These are phyloP conservation scores for Candida bentonensis DNA, from an alignment of 805 yeast genomes.

Conservation along the genomic window DNA sequence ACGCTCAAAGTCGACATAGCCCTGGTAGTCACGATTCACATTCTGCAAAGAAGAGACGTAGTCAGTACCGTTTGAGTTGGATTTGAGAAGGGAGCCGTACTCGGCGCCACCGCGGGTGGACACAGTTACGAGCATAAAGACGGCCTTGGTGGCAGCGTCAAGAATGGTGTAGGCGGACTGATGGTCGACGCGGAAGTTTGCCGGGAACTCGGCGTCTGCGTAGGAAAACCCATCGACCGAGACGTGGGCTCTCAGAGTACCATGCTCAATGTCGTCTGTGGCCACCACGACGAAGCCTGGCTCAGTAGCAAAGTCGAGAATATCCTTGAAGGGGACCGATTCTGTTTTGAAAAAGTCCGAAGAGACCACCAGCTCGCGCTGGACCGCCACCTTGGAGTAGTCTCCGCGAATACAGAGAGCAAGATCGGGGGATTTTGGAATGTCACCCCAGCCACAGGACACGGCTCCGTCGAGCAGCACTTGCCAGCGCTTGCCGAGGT, in stretches of 20 bases:
- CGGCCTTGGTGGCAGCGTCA: conserved; percentile 54
- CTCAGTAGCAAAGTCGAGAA: conserved; percentile 61
- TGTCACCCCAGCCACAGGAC: conserved; percentile 53
- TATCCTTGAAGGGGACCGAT: conserved; percentile 35
- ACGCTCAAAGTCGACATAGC: conserved; percentile 82
- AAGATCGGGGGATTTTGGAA: conserved; percentile 32
- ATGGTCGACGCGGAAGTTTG: conserved; percentile 39
- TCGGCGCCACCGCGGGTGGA: conserved; percentile 35
- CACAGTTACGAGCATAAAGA: conserved; percentile 76
- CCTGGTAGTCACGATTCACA: conserved; percentile 61
- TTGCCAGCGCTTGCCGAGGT: conserved; percentile 54
- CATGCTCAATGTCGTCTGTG: conserved; percentile 28
- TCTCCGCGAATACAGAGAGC: conserved; percentile 51
- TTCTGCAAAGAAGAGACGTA: conserved; percentile 52
- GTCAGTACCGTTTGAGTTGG: conserved; percentile 83
- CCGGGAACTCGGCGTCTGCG: conserved; percentile 73
- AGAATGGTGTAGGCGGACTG: conserved; percentile 69
- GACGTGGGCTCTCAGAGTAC: conserved; percentile 51
- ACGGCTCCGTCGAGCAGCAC: conserved; percentile 38
- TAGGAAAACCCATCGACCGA: conserved; percentile 65
- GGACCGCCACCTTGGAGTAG: conserved; percentile 10
- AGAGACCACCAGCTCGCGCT: conserved; percentile 24
- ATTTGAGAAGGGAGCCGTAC: conserved; percentile 69
- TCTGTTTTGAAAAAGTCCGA: conserved; percentile 39
- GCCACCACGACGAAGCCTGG: conserved; percentile 69